phyloP scores from a whole-genome alignment of 192 early-diverging fungal species.

The Umbelopsis isabellina region DNA sequence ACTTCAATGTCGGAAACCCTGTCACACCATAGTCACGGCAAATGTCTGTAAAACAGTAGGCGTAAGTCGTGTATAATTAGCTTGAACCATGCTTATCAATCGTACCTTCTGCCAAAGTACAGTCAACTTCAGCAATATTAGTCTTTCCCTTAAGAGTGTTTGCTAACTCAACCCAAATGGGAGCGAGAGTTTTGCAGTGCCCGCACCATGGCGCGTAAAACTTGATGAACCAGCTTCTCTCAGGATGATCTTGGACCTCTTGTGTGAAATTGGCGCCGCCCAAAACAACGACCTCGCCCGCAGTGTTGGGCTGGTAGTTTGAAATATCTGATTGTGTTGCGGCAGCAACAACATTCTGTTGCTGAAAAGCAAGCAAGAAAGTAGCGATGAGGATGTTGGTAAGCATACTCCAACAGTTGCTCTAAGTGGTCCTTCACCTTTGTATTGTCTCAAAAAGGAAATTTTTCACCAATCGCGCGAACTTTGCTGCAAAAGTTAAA shows the following conservation, averaged over 20 bases:
- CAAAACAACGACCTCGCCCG: background rate
- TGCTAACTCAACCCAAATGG: slow-evolving; percentile 76
- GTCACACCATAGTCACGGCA: slow-evolving; percentile 70
- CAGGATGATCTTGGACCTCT: slow-evolving; percentile 15
- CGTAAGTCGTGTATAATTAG: background rate
- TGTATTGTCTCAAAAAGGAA: slow-evolving; percentile 9
- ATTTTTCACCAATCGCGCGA: background rate
- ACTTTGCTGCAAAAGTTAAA: no score
- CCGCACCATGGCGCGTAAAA: slow-evolving; percentile 91
- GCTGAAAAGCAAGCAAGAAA: slow-evolving; percentile 1
- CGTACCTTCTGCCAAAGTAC: slow-evolving; percentile 60
- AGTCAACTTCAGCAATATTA: slow-evolving; percentile 88
- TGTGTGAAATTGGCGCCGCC: background rate
- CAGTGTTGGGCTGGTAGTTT: background rate
- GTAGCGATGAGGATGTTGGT: background rate
- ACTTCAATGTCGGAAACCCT: slow-evolving; percentile 88
- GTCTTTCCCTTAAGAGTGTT: slow-evolving; percentile 60
- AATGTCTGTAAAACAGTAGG: slow-evolving; percentile 29
- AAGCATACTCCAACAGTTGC: background rate
- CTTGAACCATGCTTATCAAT: slow-evolving; percentile 3
- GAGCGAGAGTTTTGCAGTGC: slow-evolving; percentile 86
- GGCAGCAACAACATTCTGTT: background rate
- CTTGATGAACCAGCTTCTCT: slow-evolving; percentile 77
- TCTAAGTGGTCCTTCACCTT: background rate
- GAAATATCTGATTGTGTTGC: background rate